Percentiles rank a stretch among this genome's conserved stretches.
Evolutionary conservation across 192 early-diverging fungal genomes (phyloP).

Genomic region (Coemansia sp.): DNA sequence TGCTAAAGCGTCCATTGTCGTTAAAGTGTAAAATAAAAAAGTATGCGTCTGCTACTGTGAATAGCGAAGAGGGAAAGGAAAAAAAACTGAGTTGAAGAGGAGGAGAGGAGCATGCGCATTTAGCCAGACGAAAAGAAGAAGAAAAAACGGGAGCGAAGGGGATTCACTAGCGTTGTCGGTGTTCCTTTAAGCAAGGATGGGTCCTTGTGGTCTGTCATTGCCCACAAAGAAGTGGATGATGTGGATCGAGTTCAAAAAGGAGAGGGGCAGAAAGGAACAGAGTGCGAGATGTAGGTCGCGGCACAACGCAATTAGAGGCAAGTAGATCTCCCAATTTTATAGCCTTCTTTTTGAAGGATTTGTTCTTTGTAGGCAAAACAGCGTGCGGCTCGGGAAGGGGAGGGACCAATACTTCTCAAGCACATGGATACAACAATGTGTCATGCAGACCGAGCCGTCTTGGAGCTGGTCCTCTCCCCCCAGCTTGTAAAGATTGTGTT

Average conservation of each 20-base stretch:
- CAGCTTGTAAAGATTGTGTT: not conserved
- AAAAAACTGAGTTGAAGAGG: not conserved
- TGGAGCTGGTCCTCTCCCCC: not conserved
- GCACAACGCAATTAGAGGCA: not conserved
- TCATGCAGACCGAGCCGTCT: slow-evolving; percentile 2
- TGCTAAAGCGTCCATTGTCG: slow-evolving; percentile 6
- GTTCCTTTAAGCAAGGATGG: slow-evolving; percentile 13
- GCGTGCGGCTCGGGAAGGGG: not conserved
- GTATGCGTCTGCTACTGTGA: not conserved
- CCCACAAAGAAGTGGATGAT: not conserved
- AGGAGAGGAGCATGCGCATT: slow-evolving; percentile 3
- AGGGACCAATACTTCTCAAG: not conserved
- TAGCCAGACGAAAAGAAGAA: not conserved
- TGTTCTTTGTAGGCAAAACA: not conserved
- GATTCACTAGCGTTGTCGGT: not conserved
- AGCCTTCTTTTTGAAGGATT: not conserved
- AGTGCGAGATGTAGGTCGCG: not conserved
- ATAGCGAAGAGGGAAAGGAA: not conserved
- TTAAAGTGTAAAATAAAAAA: not conserved
- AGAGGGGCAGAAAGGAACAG: not conserved
- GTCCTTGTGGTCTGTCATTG: not conserved
- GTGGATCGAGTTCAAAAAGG: not conserved
- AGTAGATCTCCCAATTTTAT: not conserved
- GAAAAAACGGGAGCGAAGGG: not conserved
- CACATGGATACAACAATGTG: not conserved